Conservation (phyloP, 768 basidiomycete genomes). For the Tylopilus balloui region DNA sequence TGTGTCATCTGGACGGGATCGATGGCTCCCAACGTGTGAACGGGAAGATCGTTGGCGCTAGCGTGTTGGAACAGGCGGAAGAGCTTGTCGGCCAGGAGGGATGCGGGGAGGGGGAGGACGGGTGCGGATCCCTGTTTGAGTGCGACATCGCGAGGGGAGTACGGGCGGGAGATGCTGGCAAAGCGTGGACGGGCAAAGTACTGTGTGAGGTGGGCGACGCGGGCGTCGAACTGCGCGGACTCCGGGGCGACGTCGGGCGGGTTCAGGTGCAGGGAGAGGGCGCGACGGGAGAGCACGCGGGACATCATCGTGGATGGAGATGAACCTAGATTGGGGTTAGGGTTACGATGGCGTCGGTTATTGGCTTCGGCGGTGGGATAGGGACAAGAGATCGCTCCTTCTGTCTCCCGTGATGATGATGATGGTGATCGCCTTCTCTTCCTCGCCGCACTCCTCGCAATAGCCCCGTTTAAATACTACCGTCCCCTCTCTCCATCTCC, state of each 20-base stretch:
- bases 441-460: slow-evolving; percentile 26
- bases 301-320: slow-evolving; percentile 31
- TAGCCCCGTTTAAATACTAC: slow-evolving; percentile 14
- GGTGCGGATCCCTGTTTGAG: slow-evolving; percentile 88
- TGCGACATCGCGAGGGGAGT: slow-evolving; percentile 73
- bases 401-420: slow-evolving; percentile 6
- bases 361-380: slow-evolving; percentile 2
- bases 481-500: background rate
- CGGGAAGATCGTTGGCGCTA: slow-evolving; percentile 58
- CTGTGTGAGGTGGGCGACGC: slow-evolving; percentile 56
- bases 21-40: slow-evolving; percentile 91
- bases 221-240: slow-evolving; percentile 50
- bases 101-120: slow-evolving; percentile 68
- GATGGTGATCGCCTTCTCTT: slow-evolving; percentile 11
- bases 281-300: slow-evolving; percentile 9
- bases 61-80: slow-evolving; percentile 61
- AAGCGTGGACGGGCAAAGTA: slow-evolving; percentile 82
- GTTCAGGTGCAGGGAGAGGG: slow-evolving; percentile 53
- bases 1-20: slow-evolving; percentile 95
- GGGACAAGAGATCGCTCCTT: slow-evolving; percentile 15
- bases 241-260: slow-evolving; percentile 59
- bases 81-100: slow-evolving; percentile 84
- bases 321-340: slow-evolving; percentile 35
- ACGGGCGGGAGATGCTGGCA: slow-evolving; percentile 67
- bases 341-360: slow-evolving; percentile 21